phyloP scores from a whole-genome alignment of 1,284 basidiomycete species.

The Leccinum subspadiceum region DNA sequence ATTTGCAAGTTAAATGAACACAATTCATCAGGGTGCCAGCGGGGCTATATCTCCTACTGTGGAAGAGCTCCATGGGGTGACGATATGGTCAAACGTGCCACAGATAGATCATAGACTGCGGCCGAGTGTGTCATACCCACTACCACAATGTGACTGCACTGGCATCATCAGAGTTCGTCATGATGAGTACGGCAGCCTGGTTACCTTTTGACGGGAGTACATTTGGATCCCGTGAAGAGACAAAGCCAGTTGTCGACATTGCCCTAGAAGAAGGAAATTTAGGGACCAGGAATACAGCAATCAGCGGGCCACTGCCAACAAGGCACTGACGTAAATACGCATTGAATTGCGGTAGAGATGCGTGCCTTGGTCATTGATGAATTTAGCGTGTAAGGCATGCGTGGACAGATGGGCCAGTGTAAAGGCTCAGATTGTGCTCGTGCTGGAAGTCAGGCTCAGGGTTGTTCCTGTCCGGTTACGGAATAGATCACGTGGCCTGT shows the following conservation, averaged over 20 bases:
- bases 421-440: too few species aligned
- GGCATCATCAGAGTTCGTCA: neutral
- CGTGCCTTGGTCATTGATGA: too few species aligned
- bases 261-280: neutral
- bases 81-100: neutral
- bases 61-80: neutral
- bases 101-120: neutral
- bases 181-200: neutral
- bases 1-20: neutral
- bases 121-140: neutral
- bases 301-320: neutral
- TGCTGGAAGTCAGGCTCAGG: too few species aligned
- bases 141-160: neutral
- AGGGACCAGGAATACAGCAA: neutral
- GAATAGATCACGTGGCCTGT: too few species aligned
- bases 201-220: neutral
- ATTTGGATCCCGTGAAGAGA: neutral
- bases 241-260: neutral
- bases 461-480: too few species aligned
- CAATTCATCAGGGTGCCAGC: neutral
- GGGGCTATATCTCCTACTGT: neutral
- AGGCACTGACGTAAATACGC: neutral
- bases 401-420: too few species aligned
- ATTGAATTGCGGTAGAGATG: neutral
- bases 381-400: too few species aligned